Percentiles rank a stretch among this genome's conserved stretches.
Conservation (phyloP, 257 asterid species). For the Pogostemon cablin region DNA sequence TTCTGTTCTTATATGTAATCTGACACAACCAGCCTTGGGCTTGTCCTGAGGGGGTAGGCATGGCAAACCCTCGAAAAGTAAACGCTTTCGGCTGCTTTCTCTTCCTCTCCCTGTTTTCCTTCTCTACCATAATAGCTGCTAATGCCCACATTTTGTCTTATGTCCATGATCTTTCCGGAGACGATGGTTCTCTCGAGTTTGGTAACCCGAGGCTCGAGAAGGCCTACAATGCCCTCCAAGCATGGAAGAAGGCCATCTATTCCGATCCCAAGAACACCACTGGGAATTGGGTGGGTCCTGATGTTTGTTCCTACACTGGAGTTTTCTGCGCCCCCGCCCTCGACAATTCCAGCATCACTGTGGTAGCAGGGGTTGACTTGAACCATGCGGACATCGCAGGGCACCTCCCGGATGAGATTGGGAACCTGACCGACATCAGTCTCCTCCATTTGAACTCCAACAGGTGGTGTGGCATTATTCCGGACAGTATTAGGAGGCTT, state of each 20-base stretch:
- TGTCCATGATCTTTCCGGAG: conserved; percentile 28
- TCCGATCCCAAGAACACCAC: conserved; percentile 81
- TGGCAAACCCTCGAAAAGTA: conserved; percentile 51
- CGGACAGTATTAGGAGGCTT: conserved; percentile 49
- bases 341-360: conserved; percentile 52
- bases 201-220: conserved; percentile 52
- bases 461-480: conserved; percentile 83
- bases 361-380: conserved; percentile 85
- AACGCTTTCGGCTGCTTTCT: conserved; percentile 58
- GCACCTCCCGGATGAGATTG: conserved; percentile 77
- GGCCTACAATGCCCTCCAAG: conserved; percentile 71
- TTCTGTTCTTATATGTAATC: neutral
- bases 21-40: conserved; percentile 65
- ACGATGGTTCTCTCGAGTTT: neutral
- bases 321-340: conserved; percentile 65
- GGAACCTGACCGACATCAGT: conserved; percentile 60
- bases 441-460: conserved; percentile 82
- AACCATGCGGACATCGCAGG: conserved; percentile 89
- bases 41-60: conserved; percentile 55
- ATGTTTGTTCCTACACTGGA: conserved; percentile 74
- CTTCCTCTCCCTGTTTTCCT: conserved; percentile 33
- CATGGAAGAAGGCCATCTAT: conserved; percentile 73
- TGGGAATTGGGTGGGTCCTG: conserved; percentile 66
- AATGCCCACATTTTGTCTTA: conserved; percentile 5
- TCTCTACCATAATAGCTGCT: conserved; percentile 27